These are phyloP conservation scores for Cladosporium velox DNA, from an alignment of 2,329 filamentous ascomycete species.

Conservation along the genomic window DNA sequence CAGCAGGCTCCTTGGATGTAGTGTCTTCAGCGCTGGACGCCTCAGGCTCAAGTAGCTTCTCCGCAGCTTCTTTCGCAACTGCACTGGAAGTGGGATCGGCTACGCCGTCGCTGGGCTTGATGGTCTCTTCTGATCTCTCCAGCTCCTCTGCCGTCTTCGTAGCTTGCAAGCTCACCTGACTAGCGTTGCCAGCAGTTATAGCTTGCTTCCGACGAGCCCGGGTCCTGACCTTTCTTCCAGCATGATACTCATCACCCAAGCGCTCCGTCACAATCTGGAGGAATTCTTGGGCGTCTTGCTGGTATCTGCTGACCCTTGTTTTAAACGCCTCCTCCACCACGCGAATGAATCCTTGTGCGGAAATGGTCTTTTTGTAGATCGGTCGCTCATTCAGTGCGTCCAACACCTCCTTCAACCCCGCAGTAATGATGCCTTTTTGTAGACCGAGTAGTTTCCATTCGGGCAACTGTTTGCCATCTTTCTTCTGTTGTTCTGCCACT, in stretches of 20 bases:
- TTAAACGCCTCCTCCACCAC: slow-evolving; percentile 83
- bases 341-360: slow-evolving; percentile 78
- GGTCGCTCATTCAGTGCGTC: slow-evolving; percentile 91
- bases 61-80: slow-evolving; percentile 11
- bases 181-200: not conserved
- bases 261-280: slow-evolving; percentile 90
- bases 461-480: slow-evolving; percentile 42
- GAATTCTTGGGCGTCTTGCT: slow-evolving; percentile 98
- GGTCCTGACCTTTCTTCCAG: slow-evolving; percentile 71
- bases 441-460: slow-evolving; percentile 59
- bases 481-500: slow-evolving; percentile 61
- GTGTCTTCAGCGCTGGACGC: not conserved
- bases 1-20: slow-evolving; percentile 29
- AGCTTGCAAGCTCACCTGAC: slow-evolving; percentile 7
- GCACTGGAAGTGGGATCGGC: slow-evolving; percentile 11
- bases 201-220: slow-evolving; percentile 47
- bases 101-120: slow-evolving; percentile 21
- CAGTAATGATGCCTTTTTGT: slow-evolving; percentile 80
- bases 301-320: slow-evolving; percentile 87
- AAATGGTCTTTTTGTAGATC: slow-evolving; percentile 90
- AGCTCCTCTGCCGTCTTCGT: slow-evolving; percentile 13
- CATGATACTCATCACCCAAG: slow-evolving; percentile 90
- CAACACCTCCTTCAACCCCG: slow-evolving; percentile 86
- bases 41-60: slow-evolving; percentile 10
- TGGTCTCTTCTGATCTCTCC: slow-evolving; percentile 20